phyloP scores from a whole-genome alignment of 805 yeast genomes.

The Candida morakotiae region DNA sequence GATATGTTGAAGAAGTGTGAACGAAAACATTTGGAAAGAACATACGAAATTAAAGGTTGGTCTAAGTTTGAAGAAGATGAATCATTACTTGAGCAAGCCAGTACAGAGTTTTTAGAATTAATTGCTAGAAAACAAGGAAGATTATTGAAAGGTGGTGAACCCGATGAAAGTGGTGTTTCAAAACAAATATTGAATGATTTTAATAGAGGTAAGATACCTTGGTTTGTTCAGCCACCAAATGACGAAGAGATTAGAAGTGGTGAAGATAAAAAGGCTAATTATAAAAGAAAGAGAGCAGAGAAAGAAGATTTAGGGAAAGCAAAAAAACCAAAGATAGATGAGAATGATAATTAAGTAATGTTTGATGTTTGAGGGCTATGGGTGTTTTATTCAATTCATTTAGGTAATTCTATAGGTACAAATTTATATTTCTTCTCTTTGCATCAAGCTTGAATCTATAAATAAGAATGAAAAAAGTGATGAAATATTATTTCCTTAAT shows the following conservation, averaged over 20 bases:
- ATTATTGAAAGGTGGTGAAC: slow-evolving; percentile 94
- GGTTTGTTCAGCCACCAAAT: slow-evolving; percentile 95
- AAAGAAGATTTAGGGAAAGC: slow-evolving; percentile 30
- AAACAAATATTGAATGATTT: slow-evolving; percentile 89
- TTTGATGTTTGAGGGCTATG: too few relatives aligned
- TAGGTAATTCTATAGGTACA: not conserved
- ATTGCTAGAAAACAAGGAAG: slow-evolving; percentile 92
- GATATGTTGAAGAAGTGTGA: slow-evolving; percentile 82
- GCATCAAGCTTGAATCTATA: too few relatives aligned
- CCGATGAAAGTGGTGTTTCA: slow-evolving; percentile 91
- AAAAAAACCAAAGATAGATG: slow-evolving; percentile 15
- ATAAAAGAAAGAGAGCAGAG: slow-evolving; percentile 51
- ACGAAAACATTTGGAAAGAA: slow-evolving; percentile 86
- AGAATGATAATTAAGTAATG: slow-evolving; percentile 10
- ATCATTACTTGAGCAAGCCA: slow-evolving; percentile 44
- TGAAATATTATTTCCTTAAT: too few relatives aligned
- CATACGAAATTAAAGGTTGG: slow-evolving; percentile 95
- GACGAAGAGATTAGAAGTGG: slow-evolving; percentile 57
- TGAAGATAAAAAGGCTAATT: slow-evolving; percentile 51
- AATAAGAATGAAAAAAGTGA: too few relatives aligned
- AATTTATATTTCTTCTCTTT: too few relatives aligned
- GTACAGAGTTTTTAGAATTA: slow-evolving; percentile 75
- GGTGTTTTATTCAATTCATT: too few relatives aligned
- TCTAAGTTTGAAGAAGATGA: slow-evolving; percentile 37
- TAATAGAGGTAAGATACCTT: slow-evolving; percentile 95